These are phyloP conservation scores for Macrotyloma uniflorum DNA, from an alignment of 306 rosid species.

Conservation along the genomic window DNA sequence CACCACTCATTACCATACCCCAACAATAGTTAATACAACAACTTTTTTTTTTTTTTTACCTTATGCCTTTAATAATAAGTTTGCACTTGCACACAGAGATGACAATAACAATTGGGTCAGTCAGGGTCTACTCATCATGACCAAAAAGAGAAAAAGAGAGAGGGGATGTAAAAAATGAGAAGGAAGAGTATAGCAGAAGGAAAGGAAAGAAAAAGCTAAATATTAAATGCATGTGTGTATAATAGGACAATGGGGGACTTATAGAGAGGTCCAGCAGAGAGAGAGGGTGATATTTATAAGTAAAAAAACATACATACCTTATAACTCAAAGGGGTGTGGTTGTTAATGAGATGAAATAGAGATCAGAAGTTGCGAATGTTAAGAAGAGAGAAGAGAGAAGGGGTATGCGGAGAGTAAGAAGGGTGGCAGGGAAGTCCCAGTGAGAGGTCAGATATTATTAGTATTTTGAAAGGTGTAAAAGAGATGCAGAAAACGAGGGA, in stretches of 20 bases:
- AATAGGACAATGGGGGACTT: constrained; percentile 37
- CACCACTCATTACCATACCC: constrained; percentile 31
- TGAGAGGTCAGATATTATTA: not conserved
- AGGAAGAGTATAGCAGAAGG: constrained; percentile 45
- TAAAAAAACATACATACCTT: constrained; percentile 1
- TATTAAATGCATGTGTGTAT: constrained; percentile 42
- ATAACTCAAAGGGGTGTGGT: not conserved
- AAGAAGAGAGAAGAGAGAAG: constrained; percentile 8
- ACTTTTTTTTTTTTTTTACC: not conserved
- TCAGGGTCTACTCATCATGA: not conserved
- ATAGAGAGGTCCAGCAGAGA: constrained; percentile 13
- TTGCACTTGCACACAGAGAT: not conserved
- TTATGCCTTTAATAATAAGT: not conserved
- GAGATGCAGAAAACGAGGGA: constrained; percentile 23
- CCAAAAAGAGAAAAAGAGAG: not conserved
- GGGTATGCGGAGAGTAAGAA: not conserved
- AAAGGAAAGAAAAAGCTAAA: not conserved
- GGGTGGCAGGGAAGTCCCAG: not conserved
- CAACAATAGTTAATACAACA: not conserved
- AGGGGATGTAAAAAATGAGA: not conserved
- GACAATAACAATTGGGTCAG: not conserved
- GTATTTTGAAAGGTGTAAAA: not conserved
- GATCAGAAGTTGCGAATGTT: not conserved
- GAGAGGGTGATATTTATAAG: constrained; percentile 13
- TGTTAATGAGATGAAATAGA: not conserved